Evolutionary conservation across 768 basidiomycete species (phyloP), one percentile per base, ranked within the genome.

Genomic region (Artomyces pyxidatus): DNA sequence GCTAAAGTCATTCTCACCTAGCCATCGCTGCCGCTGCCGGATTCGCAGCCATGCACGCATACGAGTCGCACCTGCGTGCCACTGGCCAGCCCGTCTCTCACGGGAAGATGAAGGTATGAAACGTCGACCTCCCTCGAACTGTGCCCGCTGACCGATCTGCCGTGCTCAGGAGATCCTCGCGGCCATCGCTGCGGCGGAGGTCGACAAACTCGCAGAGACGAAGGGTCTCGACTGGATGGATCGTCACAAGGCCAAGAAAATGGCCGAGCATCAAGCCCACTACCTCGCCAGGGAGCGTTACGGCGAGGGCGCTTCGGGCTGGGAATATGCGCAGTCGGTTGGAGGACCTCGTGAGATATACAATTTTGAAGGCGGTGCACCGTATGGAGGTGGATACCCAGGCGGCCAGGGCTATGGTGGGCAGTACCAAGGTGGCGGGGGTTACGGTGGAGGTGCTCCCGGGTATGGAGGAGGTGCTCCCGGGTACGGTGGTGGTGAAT

Each of bases 1-100:
- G n/a, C n/a, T n/a, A n/a, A n/a, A n/a, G n/a, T n/a, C n/a, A n/a
- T n/a, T n/a, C n/a, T n/a, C n/a, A n/a, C n/a, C 14, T 23, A 58
- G 58, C 50, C 22, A 48, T 59, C 39, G 56, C 58, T 48, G 66
- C 63, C 37, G 66, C 66, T n/a, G 66, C 66, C 41, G 65, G 64
- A 23, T 68, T 63, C 50, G 67, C 66, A 42, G 67, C 67, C 41
- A 68, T 68, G 67, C 65, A 61, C 54, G 65, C 65, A 4, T 69
- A 67, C 56, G 68, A 69, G 58, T 30, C 63, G 38, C 66, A 68
- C 55, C 59, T 59, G 27, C 57, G 56, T 19, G 52, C 48, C 16
- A 63, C 68, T 12, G 68, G 68, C 25, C 45, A 58, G 40, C 55
- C 63, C 56, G 53, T 52, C 12, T 51, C 56, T 21, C 66, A 68